These are phyloP conservation scores for Trypanosoma congolense DNA, from an alignment of 208 protist species.

Conservation along the genomic window DNA sequence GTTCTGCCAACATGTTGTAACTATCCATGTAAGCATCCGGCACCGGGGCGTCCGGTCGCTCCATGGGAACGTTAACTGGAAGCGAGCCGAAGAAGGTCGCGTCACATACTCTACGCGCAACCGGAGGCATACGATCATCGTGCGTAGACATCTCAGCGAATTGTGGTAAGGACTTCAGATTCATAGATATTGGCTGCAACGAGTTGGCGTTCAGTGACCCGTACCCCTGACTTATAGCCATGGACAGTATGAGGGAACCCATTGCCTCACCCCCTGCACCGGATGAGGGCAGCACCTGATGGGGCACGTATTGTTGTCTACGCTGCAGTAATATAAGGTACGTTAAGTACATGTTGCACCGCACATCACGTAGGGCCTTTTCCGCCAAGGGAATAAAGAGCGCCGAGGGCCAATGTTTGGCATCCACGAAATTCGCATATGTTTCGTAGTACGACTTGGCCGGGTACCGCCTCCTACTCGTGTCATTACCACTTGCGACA, in stretches of 20 bases:
- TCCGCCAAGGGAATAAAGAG: constrained; percentile 69
- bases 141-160: constrained; percentile 41
- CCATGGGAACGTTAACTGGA: constrained; percentile 26
- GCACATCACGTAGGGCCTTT: constrained; percentile 54
- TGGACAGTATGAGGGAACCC: constrained; percentile 43
- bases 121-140: constrained; percentile 12
- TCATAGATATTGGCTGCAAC: constrained; percentile 46
- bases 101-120: constrained; percentile 9
- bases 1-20: constrained; percentile 60
- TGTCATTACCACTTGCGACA: constrained; percentile 5
- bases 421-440: constrained; percentile 69
- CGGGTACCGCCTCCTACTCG: constrained; percentile 42
- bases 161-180: neutral
- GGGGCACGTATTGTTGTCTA: constrained; percentile 26
- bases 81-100: constrained; percentile 33
- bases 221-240: constrained; percentile 64
- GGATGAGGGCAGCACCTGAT: constrained; percentile 37
- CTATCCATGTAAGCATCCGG: constrained; percentile 57
- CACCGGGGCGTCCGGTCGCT: constrained; percentile 13
- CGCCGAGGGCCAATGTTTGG: constrained; percentile 74
- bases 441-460: constrained; percentile 63
- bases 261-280: constrained; percentile 37
- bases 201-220: constrained; percentile 82
- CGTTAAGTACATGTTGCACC: constrained; percentile 70
- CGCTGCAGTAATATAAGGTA: constrained; percentile 67